Evolutionary conservation across 257 asterid species (phyloP), one percentile per base, ranked within the genome.

Genomic region (Dorcoceras hygrometricum): DNA sequence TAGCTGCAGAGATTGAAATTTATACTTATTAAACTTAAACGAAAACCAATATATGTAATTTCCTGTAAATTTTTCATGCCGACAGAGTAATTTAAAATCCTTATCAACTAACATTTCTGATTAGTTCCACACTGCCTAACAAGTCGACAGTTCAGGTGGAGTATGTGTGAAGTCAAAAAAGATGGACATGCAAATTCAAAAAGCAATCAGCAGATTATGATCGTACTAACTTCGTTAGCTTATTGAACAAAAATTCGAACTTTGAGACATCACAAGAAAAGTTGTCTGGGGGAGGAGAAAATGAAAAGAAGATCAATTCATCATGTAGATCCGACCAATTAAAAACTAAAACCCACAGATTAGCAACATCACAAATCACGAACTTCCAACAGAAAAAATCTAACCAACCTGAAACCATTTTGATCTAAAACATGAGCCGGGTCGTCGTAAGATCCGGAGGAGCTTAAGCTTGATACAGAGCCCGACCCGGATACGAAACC

Each of bases 391-490:
- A 0, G 46, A 32, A 78, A 32, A 78, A 65, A 73, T 19, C 3
- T 12, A 50, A 36, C 81, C 60, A 25, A 86, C 96, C 95, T 90
- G 74, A 71, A 63, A 73, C 78, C 76, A 71, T 73, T 54, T 16
- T 82, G 95, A 71, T 75, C 88, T 28, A 78, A 81, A 66, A 59
- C 63, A 61, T 79, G 84, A 46, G 80, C 25, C 58, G 80, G 89
- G 27, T 90, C 95, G 70, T 90, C 99, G 51, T 81, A 82, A 8
- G 95, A 93, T 60, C 87, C 91, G 59, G 90, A 86, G 7, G 99
- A 93, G 73, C 95, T 84, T 61, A 78, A 77, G 69, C 99, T 93
- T 0, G 97, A 88, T 62, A 77, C 94, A 43, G 97, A 93, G 62
- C 82, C 87, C 46, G 96, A 84, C 66, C 81, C 95, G 76, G 85